These are phyloP conservation scores for Lasiosphaeria hispida DNA, from an alignment of 495 filamentous ascomycete species.

Conservation along the genomic window DNA sequence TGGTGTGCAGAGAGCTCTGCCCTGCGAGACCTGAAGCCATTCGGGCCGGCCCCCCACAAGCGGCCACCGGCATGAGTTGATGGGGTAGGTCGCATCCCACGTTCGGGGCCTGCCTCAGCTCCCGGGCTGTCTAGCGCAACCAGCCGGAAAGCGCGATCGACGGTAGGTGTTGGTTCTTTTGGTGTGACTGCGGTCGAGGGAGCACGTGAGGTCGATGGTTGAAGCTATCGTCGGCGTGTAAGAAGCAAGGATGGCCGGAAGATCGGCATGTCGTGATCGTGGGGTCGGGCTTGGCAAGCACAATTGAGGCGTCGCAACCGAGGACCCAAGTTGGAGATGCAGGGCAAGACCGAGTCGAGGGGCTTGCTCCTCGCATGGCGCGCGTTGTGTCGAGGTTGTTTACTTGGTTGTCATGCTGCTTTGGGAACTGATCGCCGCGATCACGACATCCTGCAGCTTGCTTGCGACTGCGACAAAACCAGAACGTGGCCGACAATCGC, in stretches of 20 bases:
- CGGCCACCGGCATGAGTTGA: too few relatives aligned
- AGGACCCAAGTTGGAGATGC: not conserved
- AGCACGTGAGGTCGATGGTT: not conserved
- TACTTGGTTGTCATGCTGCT: too few relatives aligned
- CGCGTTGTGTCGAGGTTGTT: not conserved
- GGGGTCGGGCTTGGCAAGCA: constrained; percentile 5
- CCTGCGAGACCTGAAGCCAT: too few relatives aligned
- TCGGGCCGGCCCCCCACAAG: too few relatives aligned
- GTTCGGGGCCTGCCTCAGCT: too few relatives aligned
- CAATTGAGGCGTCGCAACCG: not conserved
- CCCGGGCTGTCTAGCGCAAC: too few relatives aligned
- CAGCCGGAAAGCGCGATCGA: too few relatives aligned
- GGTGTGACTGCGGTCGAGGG: not conserved
- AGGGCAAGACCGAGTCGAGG: not conserved
- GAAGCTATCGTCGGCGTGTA: not conserved
- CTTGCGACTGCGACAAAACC: not conserved
- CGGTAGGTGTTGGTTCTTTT: not conserved
- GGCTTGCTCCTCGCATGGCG: not conserved
- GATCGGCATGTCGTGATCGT: constrained; percentile 14
- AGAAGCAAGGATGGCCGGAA: not conserved
- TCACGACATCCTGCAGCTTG: constrained; percentile 6
- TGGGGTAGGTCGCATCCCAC: too few relatives aligned
- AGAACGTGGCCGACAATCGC: not conserved
- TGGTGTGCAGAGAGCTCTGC: too few relatives aligned
- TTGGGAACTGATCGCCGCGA: constrained; percentile 1